Evolutionary conservation across 345 rosid genomes (phyloP), one percentile per base, ranked within the genome.

Genomic region (Brassica napus): DNA sequence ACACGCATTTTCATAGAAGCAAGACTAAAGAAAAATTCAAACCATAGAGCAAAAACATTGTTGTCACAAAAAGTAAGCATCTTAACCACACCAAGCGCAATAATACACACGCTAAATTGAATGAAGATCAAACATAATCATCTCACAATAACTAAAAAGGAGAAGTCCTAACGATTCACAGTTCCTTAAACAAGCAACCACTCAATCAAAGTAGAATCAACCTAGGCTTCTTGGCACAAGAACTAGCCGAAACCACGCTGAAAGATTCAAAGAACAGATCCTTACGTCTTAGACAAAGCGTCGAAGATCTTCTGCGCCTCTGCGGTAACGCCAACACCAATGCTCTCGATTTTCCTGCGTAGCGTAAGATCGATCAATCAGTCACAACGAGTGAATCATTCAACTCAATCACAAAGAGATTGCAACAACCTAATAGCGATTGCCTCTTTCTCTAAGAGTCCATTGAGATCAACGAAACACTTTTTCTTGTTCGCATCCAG

Each of bases 281-380:
- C 72, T 76, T 86, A 92, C 97, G 94, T 89, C 81, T 88, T 88
- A 66, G 88, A 3, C 2, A 58, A 83, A 58, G 92, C 92, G 75
- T 94, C 92, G 49, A 86, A 94, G 65, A 94, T 83, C 39, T 18
- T 83, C 86, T 94, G 97, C 0, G 92, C 98, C 76, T 94, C 97
- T 34, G 74, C 69, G 1, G 94, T 92, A 37, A 92, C 98, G 34
- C 95, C 98, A 44, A 94, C 87, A 23, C 98, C 98, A 76, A 89
- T 83, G 76, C 88, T 89, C 86, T 87, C 86, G 3, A 95, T 84
- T 12, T 86, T 86, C 84, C 97, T 91, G 89, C 83, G 30, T 69
- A 1, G 89, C 83, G 30, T 69, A 1, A 70, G 8, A 35, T 35
- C 42, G 7, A 35, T 2, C 10, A 77, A 47, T n/a, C 37, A 39